Evolutionary conservation across 768 basidiomycete genomes (phyloP).

Genomic region (Pleurotus giganteus): DNA sequence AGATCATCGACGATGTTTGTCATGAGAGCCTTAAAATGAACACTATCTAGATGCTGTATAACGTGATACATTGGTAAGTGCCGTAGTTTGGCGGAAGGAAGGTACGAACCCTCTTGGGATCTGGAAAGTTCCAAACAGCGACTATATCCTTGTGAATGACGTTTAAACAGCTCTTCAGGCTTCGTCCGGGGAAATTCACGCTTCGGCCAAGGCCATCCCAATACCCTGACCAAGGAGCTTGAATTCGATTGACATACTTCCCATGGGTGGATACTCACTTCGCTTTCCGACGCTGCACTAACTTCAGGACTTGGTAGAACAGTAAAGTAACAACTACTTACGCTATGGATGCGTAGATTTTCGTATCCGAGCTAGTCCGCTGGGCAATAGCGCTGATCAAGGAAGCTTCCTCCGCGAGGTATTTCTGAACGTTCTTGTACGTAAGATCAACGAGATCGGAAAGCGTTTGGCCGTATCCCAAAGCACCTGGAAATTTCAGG

Average conservation of each 20-base stretch:
- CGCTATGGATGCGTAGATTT: slow-evolving; percentile 23
- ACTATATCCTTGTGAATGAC: slow-evolving; percentile 23
- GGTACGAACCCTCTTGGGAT: slow-evolving; percentile 17
- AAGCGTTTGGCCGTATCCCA: slow-evolving; percentile 1
- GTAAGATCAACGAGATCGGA: slow-evolving; percentile 10
- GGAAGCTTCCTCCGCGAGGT: slow-evolving; percentile 16
- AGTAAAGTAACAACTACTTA: slow-evolving; percentile 11
- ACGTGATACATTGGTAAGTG: neutral
- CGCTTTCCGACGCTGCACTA: slow-evolving; percentile 14
- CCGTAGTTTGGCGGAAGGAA: neutral
- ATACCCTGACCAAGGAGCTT: slow-evolving; percentile 19
- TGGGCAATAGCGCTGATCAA: slow-evolving; percentile 23
- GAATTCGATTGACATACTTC: neutral
- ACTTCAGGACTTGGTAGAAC: neutral
- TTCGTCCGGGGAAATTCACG: slow-evolving; percentile 16
- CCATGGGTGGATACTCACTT: neutral
- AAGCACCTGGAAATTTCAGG: neutral
- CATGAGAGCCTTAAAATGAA: slow-evolving; percentile 17
- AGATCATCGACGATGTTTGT: slow-evolving; percentile 13
- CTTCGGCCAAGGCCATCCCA: slow-evolving; percentile 23
- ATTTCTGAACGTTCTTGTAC: slow-evolving; percentile 1
- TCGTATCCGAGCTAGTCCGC: slow-evolving; percentile 18
- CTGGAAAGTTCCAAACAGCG: slow-evolving; percentile 22
- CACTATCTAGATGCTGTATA: slow-evolving; percentile 15
- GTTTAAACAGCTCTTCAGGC: slow-evolving; percentile 18